Percentiles rank a stretch among this genome's conserved stretches.
Evolutionary conservation across 331 rosid genomes (phyloP).

Genomic region (Ulmus americana): DNA sequence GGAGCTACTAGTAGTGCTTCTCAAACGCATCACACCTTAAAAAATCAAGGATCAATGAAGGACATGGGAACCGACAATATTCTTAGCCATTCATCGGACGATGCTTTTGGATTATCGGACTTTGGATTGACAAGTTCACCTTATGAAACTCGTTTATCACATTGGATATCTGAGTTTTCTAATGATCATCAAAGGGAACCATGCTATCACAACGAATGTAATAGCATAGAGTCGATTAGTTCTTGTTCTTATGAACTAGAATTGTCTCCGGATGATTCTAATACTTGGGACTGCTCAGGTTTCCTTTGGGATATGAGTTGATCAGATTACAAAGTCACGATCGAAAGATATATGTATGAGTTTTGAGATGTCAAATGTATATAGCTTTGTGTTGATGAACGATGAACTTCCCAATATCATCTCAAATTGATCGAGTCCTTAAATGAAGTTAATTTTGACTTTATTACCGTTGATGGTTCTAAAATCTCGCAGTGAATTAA

Average conservation of each 20-base stretch:
- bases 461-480: neutral
- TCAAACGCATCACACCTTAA: slow-evolving; percentile 5
- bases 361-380: neutral
- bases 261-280: slow-evolving; percentile 21
- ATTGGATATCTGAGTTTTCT: slow-evolving; percentile 46
- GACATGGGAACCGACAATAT: slow-evolving; percentile 4
- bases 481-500: slow-evolving; percentile 1
- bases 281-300: slow-evolving; percentile 42
- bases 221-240: slow-evolving; percentile 14
- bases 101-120: slow-evolving; percentile 21
- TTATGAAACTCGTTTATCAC: slow-evolving; percentile 36
- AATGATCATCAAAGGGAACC: slow-evolving; percentile 26
- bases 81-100: neutral
- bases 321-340: neutral
- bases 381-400: neutral
- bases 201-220: slow-evolving; percentile 25
- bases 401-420: too few relatives aligned
- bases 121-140: slow-evolving; percentile 42
- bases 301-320: slow-evolving; percentile 48
- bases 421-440: too few relatives aligned
- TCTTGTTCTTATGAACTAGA: slow-evolving; percentile 15
- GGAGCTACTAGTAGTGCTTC: neutral
- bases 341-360: too few relatives aligned
- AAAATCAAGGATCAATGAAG: slow-evolving; percentile 4
- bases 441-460: neutral